Evolutionary conservation across 768 basidiomycete genomes (phyloP), one percentile per base, ranked within the genome.

Genomic region (Panaeolus papilionaceus): DNA sequence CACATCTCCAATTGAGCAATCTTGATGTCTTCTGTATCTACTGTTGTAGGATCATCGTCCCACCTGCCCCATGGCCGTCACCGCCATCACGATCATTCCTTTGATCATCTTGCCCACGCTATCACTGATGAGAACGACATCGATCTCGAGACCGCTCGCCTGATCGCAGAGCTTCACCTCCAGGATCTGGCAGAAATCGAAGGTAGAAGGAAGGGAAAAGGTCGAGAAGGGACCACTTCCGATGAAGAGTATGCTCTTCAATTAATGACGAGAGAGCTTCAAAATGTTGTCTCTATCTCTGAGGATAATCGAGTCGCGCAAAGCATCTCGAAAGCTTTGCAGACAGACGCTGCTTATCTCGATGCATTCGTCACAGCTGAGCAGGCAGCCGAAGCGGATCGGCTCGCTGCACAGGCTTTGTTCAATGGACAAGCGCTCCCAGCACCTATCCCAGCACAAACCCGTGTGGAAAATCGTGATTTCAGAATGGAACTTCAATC

Each of bases 211-310:
- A 86, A 86, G 66, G 83, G 83, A 28, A 83, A 84, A 68, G 70
- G 72, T 2, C 76, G 78, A 26, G 74, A 73, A 1, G 77, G 72
- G 49, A 67, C 70, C 0, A 72, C 77, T 2, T 75, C 79, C 0
- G 86, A 89, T 70, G 81, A 82, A 44, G 83, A 85, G 44, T 64
- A 80, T 8, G 88, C 88, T 0, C 74, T 85, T 8, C 76, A 78
- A 42, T 47, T 84, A 0, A 85, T 85, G 64, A 75, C 75, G 2
- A 77, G 83, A 37, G 77, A 80, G 16, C 64, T 84, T 5, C 66
- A 75, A 7, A 68, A 71, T 9, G 66, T 78, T 47, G 66, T 83
- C 3, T 71, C 69, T 0, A 49, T 73, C n/a, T 72, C 81, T 33
- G 72, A 76, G 2, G 85, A 87, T 67, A 66, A 75, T 14, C 74